Percentiles rank a stretch among this genome's conserved stretches.
Evolutionary conservation across 805 yeast genomes (phyloP).

Genomic region (Candida endomychidarum): DNA sequence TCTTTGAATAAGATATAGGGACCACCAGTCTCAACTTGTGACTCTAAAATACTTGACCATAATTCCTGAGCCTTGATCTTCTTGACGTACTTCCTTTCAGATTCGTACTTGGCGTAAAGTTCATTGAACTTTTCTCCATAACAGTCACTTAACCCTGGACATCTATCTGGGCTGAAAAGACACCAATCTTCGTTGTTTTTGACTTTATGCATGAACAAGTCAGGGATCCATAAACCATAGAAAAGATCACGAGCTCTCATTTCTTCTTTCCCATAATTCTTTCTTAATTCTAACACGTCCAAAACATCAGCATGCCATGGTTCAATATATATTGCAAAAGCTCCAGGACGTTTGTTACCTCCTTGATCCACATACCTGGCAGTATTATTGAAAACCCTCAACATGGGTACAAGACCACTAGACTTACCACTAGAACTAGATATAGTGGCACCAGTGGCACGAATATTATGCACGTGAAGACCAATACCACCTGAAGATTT

Average conservation of each 20-base stretch:
- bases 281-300: slow-evolving; percentile 81
- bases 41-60: slow-evolving; percentile 85
- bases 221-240: slow-evolving; percentile 93
- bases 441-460: slow-evolving; percentile 83
- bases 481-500: slow-evolving; percentile 98
- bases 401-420: slow-evolving; percentile 93
- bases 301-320: slow-evolving; percentile 97
- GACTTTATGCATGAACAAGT: slow-evolving; percentile 89
- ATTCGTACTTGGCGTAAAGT: slow-evolving; percentile 72
- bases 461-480: slow-evolving; percentile 79
- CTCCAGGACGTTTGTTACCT: slow-evolving; percentile 97
- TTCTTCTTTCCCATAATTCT: slow-evolving; percentile 95
- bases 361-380: slow-evolving; percentile 98
- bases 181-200: slow-evolving; percentile 81
- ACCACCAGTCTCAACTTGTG: slow-evolving; percentile 95
- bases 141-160: slow-evolving; percentile 79
- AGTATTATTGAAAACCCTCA: slow-evolving; percentile 90
- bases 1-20: slow-evolving; percentile 95
- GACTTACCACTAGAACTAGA: slow-evolving; percentile 93
- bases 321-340: slow-evolving; percentile 89
- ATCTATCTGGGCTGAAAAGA: slow-evolving; percentile 83
- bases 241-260: slow-evolving; percentile 89
- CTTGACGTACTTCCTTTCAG: slow-evolving; percentile 60
- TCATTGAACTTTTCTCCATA: slow-evolving; percentile 82
- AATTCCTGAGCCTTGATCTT: slow-evolving; percentile 83